These are phyloP conservation scores for Aspergillus intermedius DNA, from an alignment of 2,329 filamentous ascomycete genomes.

Conservation along the genomic window DNA sequence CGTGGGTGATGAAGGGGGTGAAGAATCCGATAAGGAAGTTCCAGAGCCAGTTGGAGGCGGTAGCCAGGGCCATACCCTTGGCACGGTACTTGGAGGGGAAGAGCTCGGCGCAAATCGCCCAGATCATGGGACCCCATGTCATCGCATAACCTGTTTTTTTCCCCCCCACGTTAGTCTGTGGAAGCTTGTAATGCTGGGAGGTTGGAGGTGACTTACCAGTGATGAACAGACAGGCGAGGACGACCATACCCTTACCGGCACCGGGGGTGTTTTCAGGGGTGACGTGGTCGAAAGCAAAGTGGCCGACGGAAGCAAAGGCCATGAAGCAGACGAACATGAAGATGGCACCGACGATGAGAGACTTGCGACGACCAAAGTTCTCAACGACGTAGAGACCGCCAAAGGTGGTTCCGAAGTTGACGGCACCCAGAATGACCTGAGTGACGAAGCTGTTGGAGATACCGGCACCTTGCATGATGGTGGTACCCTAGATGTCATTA, in stretches of 20 bases:
- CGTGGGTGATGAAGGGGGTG: conserved; percentile 66
- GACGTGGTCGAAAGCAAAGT: conserved; percentile 32
- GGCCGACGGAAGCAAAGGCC: conserved; percentile 56
- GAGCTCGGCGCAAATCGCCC: conserved; percentile 41
- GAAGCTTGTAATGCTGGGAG: too few relatives aligned
- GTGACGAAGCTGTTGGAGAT: conserved; percentile 58
- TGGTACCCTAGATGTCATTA: conserved; percentile 30
- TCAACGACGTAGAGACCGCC: conserved; percentile 64
- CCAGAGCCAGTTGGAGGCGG: conserved; percentile 68
- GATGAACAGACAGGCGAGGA: conserved; percentile 67
- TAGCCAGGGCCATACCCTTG: conserved; percentile 74
- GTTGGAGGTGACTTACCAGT: conserved; percentile 23
- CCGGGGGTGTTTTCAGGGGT: conserved; percentile 40
- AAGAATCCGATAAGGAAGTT: conserved; percentile 71
- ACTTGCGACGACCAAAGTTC: conserved; percentile 61
- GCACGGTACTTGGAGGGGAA: conserved; percentile 51
- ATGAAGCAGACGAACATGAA: conserved; percentile 63
- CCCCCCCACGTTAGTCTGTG: background rate
- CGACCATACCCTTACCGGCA: conserved; percentile 62
- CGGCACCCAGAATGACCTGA: conserved; percentile 58
- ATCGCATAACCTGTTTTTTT: conserved; percentile 49
- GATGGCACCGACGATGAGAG: conserved; percentile 58
- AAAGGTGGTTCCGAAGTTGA: conserved; percentile 63
- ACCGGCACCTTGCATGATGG: conserved; percentile 56
- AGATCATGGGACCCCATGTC: conserved; percentile 60